Evolutionary conservation across 2,329 filamentous ascomycete species (phyloP).

Genomic region (Calonectria leucothoes): DNA sequence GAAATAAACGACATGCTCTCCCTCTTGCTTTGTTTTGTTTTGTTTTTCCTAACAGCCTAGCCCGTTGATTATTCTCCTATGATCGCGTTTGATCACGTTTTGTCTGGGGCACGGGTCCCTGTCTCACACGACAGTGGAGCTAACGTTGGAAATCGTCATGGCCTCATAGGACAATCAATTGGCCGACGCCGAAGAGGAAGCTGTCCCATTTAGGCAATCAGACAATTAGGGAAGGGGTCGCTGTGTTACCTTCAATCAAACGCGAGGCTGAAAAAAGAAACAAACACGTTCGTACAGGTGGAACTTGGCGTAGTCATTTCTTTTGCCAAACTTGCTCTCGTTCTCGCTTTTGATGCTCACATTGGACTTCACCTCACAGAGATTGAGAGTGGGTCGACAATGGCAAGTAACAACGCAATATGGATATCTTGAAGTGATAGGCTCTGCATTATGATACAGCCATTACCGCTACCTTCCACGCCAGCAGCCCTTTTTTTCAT

Average conservation of each 20-base stretch:
- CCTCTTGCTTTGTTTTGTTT: no score
- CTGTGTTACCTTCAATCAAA: not conserved
- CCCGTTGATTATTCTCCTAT: not conserved
- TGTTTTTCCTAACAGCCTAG: no score
- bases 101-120: not conserved
- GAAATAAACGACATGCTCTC: not conserved
- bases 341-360: not conserved
- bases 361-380: not conserved
- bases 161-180: slow-evolving; percentile 38
- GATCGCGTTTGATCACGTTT: not conserved
- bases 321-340: not conserved
- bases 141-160: slow-evolving; percentile 32
- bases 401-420: not conserved
- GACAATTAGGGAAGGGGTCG: not conserved
- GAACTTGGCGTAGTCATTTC: not conserved
- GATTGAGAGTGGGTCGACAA: not conserved
- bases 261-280: not conserved
- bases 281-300: not conserved
- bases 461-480: slow-evolving; percentile 13
- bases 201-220: not conserved
- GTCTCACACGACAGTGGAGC: slow-evolving; percentile 26
- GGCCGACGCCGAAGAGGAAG: slow-evolving; percentile 20
- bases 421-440: slow-evolving; percentile 14
- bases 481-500: slow-evolving; percentile 9
- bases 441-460: slow-evolving; percentile 8